A percentile compares a stretch with the other conserved stretches of the same genome.
Conservation (phyloP, 345 rosid genomes). For the Cardamine resedifolia region DNA sequence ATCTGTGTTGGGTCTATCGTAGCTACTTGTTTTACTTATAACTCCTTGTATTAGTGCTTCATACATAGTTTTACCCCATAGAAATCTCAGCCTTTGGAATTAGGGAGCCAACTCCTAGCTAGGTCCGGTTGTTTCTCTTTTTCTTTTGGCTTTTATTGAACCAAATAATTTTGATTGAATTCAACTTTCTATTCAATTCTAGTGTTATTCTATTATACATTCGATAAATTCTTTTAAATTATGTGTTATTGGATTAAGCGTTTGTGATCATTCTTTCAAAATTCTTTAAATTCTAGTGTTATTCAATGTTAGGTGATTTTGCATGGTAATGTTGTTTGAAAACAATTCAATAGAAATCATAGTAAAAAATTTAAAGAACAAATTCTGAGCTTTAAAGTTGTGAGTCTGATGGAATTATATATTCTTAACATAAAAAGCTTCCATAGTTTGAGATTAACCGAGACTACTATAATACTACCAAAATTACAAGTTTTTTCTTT, state of each 20-base stretch:
- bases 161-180: not conserved
- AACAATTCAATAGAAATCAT: no score
- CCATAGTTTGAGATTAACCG: no score
- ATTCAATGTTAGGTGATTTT: not conserved
- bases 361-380: no score
- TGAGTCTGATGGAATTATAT: no score
- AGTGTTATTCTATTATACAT: no score
- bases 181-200: not conserved
- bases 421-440: no score
- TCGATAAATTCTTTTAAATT: no score
- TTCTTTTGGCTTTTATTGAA: not conserved
- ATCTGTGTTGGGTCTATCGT: conserved; percentile 69
- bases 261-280: not conserved
- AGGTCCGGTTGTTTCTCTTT: not conserved
- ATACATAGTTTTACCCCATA: not conserved
- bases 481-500: no score
- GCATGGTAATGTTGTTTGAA: no score
- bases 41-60: conserved; percentile 68
- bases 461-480: no score
- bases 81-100: not conserved
- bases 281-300: not conserved
- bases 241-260: not conserved
- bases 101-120: not conserved
- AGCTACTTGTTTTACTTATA: conserved; percentile 83
- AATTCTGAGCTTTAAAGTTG: no score